Evolutionary conservation across 768 basidiomycete genomes (phyloP), one percentile per base, ranked within the genome.

Genomic region (Dioszegia crocea): DNA sequence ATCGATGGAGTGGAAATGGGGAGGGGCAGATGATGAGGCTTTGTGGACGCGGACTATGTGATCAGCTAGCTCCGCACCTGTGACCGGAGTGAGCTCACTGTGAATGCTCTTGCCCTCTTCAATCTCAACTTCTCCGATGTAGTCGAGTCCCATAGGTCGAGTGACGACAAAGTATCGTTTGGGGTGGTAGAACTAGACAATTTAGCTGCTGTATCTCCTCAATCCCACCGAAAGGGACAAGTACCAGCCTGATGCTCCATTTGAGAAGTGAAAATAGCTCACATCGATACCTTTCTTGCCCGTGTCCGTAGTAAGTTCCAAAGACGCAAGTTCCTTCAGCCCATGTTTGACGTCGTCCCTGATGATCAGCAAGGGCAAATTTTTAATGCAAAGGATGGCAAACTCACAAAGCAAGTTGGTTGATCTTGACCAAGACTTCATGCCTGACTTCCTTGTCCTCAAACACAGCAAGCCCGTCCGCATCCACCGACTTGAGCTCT

Each of bases 81-180:
- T 19, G 39, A 45, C 19, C 11, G 46, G n/a, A 43, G 16, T 3
- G 6, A 19, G 66, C 73, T 57, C 45, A 73, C 73, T 66, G 59
- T 76, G 75, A 40, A 76, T 72, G 19, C 61, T 69, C 53, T 75
- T 74, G 9, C 73, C 75, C 6, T 63, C 63, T 52, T 76, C 75
- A 39, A 76, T 67, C 55, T 75, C 68, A 38, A 76, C 66, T 60
- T 76, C 73, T 44, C 69, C 75, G 41, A 76, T 68, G 56, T 68
- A 74, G 40, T 70, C 71, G 41, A 70, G 38, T 12, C 75, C 75
- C 38, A 65, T 47, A 3, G 75, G 75, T 19, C 70, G 62, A n/a
- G 56, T 47, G 45, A 76, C 65, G 39, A 65, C 66, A 26, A 73
- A 63, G 64, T 71, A 76, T 26, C 71, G 26, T 36, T 67, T 50